Evolutionary conservation across 768 basidiomycete species (phyloP).

Genomic region (Tubosaeta sp.): DNA sequence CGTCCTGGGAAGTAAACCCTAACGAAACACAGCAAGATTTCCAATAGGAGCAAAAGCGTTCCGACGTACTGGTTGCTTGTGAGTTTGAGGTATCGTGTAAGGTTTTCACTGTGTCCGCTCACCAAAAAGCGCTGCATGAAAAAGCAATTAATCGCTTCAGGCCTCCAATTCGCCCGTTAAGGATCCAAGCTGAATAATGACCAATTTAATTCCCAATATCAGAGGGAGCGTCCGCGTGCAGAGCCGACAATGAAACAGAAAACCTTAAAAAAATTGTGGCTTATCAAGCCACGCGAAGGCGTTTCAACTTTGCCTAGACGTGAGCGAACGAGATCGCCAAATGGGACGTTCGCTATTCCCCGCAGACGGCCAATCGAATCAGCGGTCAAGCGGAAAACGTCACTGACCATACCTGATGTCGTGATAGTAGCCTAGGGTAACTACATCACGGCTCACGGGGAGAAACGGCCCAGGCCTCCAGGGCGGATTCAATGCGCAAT

Average conservation of each 20-base stretch:
- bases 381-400: not conserved
- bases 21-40: not conserved
- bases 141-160: not conserved
- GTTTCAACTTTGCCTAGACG: not conserved
- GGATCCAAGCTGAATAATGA: not conserved
- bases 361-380: not conserved
- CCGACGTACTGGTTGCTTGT: not conserved
- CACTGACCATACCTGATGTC: not conserved
- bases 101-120: not conserved
- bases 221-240: too few species aligned
- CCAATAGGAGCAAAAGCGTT: not conserved
- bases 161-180: not conserved
- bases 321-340: too few species aligned
- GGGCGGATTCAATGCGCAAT: too few species aligned
- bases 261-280: not conserved
- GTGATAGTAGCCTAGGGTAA: not conserved
- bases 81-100: not conserved
- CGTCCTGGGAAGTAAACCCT: not conserved
- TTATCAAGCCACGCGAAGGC: conserved; percentile 3
- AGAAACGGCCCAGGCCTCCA: too few species aligned
- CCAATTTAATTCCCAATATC: not conserved
- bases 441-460: too few species aligned
- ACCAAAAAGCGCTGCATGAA: not conserved
- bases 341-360: too few species aligned
- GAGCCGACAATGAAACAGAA: not conserved